phyloP scores from a whole-genome alignment of 1,284 basidiomycete species.

The Boletellus sp. region DNA sequence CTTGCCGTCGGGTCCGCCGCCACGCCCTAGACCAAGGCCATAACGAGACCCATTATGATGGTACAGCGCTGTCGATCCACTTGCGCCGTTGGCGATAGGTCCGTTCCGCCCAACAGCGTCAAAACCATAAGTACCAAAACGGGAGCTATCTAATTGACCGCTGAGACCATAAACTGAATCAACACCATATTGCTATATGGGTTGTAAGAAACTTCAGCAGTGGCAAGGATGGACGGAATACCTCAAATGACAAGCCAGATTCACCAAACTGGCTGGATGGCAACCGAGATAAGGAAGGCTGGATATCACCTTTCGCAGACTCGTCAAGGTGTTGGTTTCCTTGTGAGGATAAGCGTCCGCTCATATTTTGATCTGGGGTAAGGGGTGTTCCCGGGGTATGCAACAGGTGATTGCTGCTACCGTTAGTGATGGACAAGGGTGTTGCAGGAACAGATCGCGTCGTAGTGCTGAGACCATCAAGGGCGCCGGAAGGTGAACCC shows the following conservation, averaged over 20 bases:
- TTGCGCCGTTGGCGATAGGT: constrained; percentile 45
- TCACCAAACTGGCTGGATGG: constrained; percentile 58
- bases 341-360: constrained; percentile 57
- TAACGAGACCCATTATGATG: constrained; percentile 76
- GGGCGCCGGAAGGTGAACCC: constrained; percentile 61
- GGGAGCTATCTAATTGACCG: constrained; percentile 47
- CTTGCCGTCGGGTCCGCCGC: constrained; percentile 58
- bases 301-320: constrained; percentile 52
- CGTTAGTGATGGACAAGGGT: constrained; percentile 53
- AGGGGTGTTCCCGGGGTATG: constrained; percentile 70
- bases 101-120: constrained; percentile 46
- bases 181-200: constrained; percentile 48
- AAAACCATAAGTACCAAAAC: constrained; percentile 65
- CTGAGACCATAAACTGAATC: constrained; percentile 59
- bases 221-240: constrained; percentile 26
- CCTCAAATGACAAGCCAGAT: constrained; percentile 54
- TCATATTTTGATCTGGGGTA: constrained; percentile 58
- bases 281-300: constrained; percentile 66
- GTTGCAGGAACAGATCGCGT: constrained; percentile 76
- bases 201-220: constrained; percentile 11
- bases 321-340: constrained; percentile 48
- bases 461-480: constrained; percentile 57
- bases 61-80: constrained; percentile 78
- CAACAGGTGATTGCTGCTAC: constrained; percentile 45
- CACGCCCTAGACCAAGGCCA: constrained; percentile 59